phyloP scores from a whole-genome alignment of 345 rosid species.

The Murraya koenigii region DNA sequence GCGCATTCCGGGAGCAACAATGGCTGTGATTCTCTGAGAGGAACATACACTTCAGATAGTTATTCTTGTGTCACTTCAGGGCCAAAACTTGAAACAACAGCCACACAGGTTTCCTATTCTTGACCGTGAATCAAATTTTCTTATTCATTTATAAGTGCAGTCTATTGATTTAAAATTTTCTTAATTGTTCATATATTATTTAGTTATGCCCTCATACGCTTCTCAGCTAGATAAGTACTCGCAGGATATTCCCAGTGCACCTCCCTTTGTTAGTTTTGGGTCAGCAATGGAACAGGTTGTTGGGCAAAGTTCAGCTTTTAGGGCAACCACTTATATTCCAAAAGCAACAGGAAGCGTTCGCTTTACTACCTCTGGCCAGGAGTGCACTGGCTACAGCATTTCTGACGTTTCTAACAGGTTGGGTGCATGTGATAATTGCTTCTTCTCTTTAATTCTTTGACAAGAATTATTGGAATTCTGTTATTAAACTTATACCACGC shows the following conservation, averaged over 20 bases:
- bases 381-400: slow-evolving; percentile 16
- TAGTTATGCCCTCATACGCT: not conserved
- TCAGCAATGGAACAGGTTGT: slow-evolving; percentile 33
- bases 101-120: slow-evolving; percentile 31
- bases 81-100: slow-evolving; percentile 20
- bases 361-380: not conserved
- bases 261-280: slow-evolving; percentile 38
- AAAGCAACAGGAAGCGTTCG: slow-evolving; percentile 8
- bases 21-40: slow-evolving; percentile 32
- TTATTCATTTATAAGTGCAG: not conserved
- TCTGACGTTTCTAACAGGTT: slow-evolving; percentile 27
- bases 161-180: not conserved
- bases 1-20: slow-evolving; percentile 36
- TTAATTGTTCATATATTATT: not conserved
- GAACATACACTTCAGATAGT: slow-evolving; percentile 36
- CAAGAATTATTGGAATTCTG: not conserved
- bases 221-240: slow-evolving; percentile 17
- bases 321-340: slow-evolving; percentile 9
- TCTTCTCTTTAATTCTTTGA: slow-evolving; percentile 4
- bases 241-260: slow-evolving; percentile 65
- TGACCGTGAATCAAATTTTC: not conserved
- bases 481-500: not conserved
- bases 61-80: slow-evolving; percentile 39
- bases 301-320: slow-evolving; percentile 24
- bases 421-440: not conserved